A percentile compares a stretch with the other conserved stretches of the same genome.
These are phyloP conservation scores for Verbena officinalis DNA, from an alignment of 257 asterid species.

Conservation along the genomic window DNA sequence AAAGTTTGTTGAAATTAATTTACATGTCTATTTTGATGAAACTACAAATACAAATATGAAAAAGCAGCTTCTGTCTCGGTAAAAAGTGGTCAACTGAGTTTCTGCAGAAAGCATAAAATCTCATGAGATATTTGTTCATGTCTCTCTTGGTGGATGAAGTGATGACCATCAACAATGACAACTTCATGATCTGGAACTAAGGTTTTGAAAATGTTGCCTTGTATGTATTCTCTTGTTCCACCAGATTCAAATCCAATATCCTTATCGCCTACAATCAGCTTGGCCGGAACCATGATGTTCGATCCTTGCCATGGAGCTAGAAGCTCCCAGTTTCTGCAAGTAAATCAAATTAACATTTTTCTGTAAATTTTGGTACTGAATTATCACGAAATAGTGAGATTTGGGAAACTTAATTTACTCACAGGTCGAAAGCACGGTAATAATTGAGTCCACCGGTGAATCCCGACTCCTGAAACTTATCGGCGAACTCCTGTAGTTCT, in stretches of 20 bases:
- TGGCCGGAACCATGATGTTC: constrained; percentile 47
- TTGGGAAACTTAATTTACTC: constrained; percentile 27
- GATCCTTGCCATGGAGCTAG: constrained; percentile 59
- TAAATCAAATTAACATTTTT: not conserved
- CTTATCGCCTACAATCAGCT: constrained; percentile 47
- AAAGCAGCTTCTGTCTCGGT: too few species aligned
- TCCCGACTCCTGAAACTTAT: constrained; percentile 58
- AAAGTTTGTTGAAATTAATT: too few species aligned
- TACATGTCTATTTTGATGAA: too few species aligned
- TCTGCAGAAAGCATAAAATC: constrained; percentile 38
- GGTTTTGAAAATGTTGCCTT: constrained; percentile 38
- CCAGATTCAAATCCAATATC: constrained; percentile 46
- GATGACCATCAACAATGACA: constrained; percentile 50
- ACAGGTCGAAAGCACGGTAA: constrained; percentile 53
- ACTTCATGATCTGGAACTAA: constrained; percentile 50
- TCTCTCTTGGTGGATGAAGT: constrained; percentile 45
- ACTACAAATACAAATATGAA: too few species aligned
- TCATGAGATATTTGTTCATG: constrained; percentile 44
- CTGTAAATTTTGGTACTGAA: not conserved
- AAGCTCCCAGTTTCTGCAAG: constrained; percentile 52
- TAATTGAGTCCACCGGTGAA: constrained; percentile 51
- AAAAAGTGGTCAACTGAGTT: constrained; percentile 16
- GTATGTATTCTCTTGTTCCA: constrained; percentile 45
- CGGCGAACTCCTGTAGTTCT: constrained; percentile 50
- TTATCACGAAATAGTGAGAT: not conserved